phyloP scores from a whole-genome alignment of 768 basidiomycete species.

The Pholiota molesta region DNA sequence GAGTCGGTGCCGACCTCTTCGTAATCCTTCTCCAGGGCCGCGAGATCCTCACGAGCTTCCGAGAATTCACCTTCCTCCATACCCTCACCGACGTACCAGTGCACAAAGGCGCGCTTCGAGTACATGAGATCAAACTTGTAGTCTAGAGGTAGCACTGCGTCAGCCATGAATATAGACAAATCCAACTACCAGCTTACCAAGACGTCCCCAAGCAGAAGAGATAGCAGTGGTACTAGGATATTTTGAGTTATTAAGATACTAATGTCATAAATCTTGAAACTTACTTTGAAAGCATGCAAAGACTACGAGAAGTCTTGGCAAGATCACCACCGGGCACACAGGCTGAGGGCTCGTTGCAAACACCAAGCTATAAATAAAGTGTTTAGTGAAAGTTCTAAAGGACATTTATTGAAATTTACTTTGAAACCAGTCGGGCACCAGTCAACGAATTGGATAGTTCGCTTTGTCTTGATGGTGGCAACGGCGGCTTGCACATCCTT shows the following conservation, averaged over 20 bases:
- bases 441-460: conserved; percentile 97
- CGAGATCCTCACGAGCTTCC: conserved; percentile 97
- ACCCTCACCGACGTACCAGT: conserved; percentile 98
- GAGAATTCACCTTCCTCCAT: conserved; percentile 99
- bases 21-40: conserved; percentile 95
- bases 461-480: conserved; percentile 94
- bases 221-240: conserved; percentile 73
- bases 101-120: conserved; percentile 91
- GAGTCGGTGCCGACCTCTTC: conserved; percentile 87
- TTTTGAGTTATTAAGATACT: too few species aligned
- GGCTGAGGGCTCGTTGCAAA: conserved; percentile 96
- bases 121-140: conserved; percentile 99
- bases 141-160: conserved; percentile 42
- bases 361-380: conserved; percentile 61
- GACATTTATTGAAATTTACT: neutral
- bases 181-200: conserved; percentile 11
- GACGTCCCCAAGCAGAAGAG: conserved; percentile 91
- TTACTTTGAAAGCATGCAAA: conserved; percentile 92
- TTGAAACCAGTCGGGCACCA: conserved; percentile 99
- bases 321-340: conserved; percentile 93
- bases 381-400: too few species aligned
- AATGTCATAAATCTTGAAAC: neutral
- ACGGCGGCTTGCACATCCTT: conserved; percentile 96
- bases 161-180: neutral
- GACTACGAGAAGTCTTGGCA: conserved; percentile 89